Percentiles rank a stretch among this genome's conserved stretches.
These are phyloP conservation scores for Ulota crispa DNA, from an alignment of 225 moss, liverwort and hornwort species.

Conservation along the genomic window DNA sequence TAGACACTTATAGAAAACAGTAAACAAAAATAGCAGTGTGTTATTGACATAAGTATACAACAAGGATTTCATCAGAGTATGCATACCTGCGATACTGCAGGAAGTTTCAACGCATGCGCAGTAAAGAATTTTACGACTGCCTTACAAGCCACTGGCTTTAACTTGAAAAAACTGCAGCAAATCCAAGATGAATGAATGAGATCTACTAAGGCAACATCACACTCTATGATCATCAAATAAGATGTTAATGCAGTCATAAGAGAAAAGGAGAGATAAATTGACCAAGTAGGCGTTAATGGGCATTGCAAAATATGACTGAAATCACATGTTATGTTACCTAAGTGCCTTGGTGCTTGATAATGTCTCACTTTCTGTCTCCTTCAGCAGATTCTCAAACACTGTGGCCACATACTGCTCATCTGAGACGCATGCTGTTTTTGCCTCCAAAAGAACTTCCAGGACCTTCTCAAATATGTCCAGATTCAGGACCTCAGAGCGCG, in stretches of 20 bases:
- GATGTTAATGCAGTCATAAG: background rate
- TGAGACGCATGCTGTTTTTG: slow-evolving; percentile 47
- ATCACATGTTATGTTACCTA: slow-evolving; percentile 29
- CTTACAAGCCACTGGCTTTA: slow-evolving; percentile 45
- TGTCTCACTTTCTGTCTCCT: slow-evolving; percentile 28
- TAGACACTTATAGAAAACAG: background rate
- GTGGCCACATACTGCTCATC: slow-evolving; percentile 56
- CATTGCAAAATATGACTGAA: background rate
- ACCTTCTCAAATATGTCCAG: slow-evolving; percentile 43
- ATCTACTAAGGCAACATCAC: background rate
- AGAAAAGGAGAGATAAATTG: background rate
- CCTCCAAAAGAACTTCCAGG: slow-evolving; percentile 48
- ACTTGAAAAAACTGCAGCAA: slow-evolving; percentile 38
- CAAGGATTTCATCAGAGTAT: background rate
- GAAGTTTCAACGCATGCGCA: slow-evolving; percentile 51
- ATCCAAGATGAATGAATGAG: background rate
- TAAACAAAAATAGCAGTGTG: background rate
- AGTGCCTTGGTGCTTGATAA: slow-evolving; percentile 19
- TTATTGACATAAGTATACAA: background rate
- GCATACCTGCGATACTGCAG: slow-evolving; percentile 63
- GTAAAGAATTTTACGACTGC: slow-evolving; percentile 57
- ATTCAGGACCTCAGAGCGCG: slow-evolving; percentile 31
- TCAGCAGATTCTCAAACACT: slow-evolving; percentile 51
- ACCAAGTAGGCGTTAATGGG: background rate
- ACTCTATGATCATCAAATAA: background rate